Evolutionary conservation across 2,329 filamentous ascomycete genomes (phyloP).

Genomic region (Colletotrichum australisinense): DNA sequence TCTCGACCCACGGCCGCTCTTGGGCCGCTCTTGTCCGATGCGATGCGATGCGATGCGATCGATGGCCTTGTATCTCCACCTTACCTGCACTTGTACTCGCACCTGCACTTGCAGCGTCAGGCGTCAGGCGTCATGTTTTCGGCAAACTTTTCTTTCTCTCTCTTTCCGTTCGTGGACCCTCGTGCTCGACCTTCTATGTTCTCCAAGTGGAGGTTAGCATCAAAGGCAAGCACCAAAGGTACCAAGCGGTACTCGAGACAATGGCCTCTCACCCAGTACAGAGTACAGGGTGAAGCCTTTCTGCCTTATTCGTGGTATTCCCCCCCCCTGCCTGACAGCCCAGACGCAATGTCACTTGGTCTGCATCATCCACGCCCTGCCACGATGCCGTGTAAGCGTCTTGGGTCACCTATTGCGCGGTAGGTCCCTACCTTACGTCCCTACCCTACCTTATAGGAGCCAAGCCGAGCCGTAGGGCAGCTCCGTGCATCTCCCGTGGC

Average conservation of each 20-base stretch:
- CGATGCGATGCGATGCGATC: conserved; percentile 17
- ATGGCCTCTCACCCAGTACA: neutral
- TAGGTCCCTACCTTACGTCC: neutral
- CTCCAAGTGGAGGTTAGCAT: neutral
- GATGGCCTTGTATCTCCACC: neutral
- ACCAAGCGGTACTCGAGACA: neutral
- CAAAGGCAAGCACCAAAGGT: neutral
- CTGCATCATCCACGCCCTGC: conserved; percentile 9
- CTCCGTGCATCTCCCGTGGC: neutral
- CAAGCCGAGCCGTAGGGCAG: neutral
- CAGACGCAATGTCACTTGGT: neutral
- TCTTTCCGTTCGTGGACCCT: neutral
- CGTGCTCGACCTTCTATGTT: neutral
- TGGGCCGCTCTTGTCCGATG: neutral
- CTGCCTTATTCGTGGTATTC: too few relatives aligned
- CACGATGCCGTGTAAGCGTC: conserved; percentile 12
- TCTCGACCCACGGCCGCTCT: neutral
- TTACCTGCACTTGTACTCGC: neutral
- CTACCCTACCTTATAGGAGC: neutral
- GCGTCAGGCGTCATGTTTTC: neutral
- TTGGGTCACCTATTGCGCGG: conserved; percentile 6
- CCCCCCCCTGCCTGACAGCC: neutral
- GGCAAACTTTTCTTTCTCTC: conserved; percentile 10
- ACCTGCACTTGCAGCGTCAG: neutral
- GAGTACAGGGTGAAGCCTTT: neutral